Conservation (phyloP, 805 yeast genomes). For the Saturnispora serradocipensis region DNA sequence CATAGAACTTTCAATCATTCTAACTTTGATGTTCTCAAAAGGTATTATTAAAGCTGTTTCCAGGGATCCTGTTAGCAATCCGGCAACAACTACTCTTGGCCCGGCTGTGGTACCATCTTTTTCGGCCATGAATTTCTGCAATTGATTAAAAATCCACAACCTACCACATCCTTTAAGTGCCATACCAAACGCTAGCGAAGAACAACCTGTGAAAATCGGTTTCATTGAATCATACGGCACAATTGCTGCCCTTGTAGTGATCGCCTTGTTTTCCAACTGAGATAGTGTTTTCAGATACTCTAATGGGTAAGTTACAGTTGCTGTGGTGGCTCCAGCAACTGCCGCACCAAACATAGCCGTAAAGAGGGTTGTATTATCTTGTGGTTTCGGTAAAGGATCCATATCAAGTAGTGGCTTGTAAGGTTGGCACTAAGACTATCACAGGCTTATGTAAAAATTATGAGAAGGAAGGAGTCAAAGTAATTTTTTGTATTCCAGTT, state of each 20-base stretch:
- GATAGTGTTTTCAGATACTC: slow-evolving; percentile 59
- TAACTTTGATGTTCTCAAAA: slow-evolving; percentile 76
- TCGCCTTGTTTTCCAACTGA: slow-evolving; percentile 42
- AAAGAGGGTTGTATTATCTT: slow-evolving; percentile 34
- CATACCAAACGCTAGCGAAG: slow-evolving; percentile 68
- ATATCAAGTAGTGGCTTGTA: slow-evolving; percentile 4
- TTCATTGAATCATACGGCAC: slow-evolving; percentile 26
- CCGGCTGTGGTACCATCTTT: slow-evolving; percentile 58
- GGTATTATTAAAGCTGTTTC: slow-evolving; percentile 85
- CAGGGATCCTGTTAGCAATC: slow-evolving; percentile 68
- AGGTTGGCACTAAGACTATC: not conserved
- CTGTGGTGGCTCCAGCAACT: slow-evolving; percentile 53
- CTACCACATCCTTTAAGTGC: slow-evolving; percentile 66
- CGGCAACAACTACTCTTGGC: slow-evolving; percentile 77
- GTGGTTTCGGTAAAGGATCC: slow-evolving; percentile 20
- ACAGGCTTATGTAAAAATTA: too few relatives aligned
- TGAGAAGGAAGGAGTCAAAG: not conserved
- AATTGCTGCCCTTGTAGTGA: slow-evolving; percentile 23
- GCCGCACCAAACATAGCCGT: slow-evolving; percentile 54
- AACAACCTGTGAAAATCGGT: slow-evolving; percentile 48
- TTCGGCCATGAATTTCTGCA: slow-evolving; percentile 57
- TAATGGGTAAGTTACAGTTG: slow-evolving; percentile 60
- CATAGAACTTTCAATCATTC: slow-evolving; percentile 65
- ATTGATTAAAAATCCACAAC: slow-evolving; percentile 65
- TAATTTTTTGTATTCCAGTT: not conserved